Evolutionary conservation across 345 rosid genomes (phyloP).

Genomic region (Citrus inodora): DNA sequence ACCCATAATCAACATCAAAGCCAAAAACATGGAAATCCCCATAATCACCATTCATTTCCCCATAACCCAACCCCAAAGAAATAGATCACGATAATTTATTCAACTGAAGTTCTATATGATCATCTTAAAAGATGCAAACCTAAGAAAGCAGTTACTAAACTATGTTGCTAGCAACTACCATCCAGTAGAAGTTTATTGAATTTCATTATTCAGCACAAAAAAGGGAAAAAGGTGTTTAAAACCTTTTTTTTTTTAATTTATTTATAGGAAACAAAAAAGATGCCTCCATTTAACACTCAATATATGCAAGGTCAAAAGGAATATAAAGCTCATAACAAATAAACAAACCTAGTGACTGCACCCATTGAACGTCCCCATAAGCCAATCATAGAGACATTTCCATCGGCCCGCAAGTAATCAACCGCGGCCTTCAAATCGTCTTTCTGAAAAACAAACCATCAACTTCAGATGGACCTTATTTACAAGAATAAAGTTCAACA

Average conservation of each 20-base stretch:
- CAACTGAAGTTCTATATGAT: neutral
- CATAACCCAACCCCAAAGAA: neutral
- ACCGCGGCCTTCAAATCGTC: slow-evolving; percentile 87
- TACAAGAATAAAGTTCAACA: slow-evolving; percentile 7
- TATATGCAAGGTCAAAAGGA: slow-evolving; percentile 12
- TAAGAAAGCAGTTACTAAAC: neutral
- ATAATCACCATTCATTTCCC: neutral
- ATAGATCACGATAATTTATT: neutral
- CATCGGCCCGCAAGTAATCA: slow-evolving; percentile 77
- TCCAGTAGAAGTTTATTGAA: neutral
- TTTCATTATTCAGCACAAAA: neutral
- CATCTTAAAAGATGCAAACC: neutral
- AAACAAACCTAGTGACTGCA: slow-evolving; percentile 75
- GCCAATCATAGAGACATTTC: slow-evolving; percentile 84
- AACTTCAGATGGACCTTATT: slow-evolving; percentile 15
- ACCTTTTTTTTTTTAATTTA: no score
- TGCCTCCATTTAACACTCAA: neutral
- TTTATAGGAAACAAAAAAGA: neutral
- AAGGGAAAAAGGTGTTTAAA: neutral
- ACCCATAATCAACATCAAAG: neutral
- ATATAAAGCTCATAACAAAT: slow-evolving; percentile 9
- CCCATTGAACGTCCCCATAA: slow-evolving; percentile 99
- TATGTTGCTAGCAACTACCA: neutral
- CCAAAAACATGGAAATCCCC: neutral
- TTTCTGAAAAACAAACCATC: slow-evolving; percentile 48